Evolutionary conservation across 257 asterid genomes (phyloP).

Genomic region (Datura wrightii): DNA sequence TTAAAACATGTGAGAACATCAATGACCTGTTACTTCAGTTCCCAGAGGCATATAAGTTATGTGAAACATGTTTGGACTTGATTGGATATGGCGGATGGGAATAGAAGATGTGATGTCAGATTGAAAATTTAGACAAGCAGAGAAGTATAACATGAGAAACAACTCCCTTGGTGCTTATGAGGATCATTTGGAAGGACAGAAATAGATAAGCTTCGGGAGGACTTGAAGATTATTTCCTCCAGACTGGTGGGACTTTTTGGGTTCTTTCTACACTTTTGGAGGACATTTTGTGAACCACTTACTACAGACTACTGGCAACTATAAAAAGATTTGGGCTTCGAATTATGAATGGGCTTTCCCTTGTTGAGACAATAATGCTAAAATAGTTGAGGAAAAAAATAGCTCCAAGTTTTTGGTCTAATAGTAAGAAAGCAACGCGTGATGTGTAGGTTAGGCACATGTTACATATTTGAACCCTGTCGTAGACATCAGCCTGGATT

Average conservation of each 20-base stretch:
- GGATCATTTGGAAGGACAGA: not conserved
- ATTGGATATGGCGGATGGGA: not conserved
- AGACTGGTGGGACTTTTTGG: not conserved
- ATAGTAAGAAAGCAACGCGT: too few species aligned
- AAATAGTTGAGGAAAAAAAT: too few species aligned
- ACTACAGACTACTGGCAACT: not conserved
- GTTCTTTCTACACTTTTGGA: not conserved
- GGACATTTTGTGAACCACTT: not conserved
- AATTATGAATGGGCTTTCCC: not conserved
- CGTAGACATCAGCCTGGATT: too few species aligned
- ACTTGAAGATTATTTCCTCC: not conserved
- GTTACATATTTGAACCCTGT: too few species aligned
- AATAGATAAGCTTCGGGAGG: not conserved
- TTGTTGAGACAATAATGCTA: too few species aligned
- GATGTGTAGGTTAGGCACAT: too few species aligned
- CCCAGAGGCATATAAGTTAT: not conserved
- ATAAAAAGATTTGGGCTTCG: not conserved
- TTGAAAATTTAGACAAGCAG: not conserved
- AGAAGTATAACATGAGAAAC: not conserved
- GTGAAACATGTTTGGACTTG: not conserved
- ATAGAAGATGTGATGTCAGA: not conserved
- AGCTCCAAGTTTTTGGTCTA: too few species aligned
- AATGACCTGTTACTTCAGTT: not conserved
- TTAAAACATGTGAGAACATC: not conserved
- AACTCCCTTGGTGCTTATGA: not conserved